A percentile compares a stretch with the other conserved stretches of the same genome.
These are phyloP conservation scores for Cryptomeria japonica DNA, from an alignment of 75 land plant genomes.

Conservation along the genomic window DNA sequence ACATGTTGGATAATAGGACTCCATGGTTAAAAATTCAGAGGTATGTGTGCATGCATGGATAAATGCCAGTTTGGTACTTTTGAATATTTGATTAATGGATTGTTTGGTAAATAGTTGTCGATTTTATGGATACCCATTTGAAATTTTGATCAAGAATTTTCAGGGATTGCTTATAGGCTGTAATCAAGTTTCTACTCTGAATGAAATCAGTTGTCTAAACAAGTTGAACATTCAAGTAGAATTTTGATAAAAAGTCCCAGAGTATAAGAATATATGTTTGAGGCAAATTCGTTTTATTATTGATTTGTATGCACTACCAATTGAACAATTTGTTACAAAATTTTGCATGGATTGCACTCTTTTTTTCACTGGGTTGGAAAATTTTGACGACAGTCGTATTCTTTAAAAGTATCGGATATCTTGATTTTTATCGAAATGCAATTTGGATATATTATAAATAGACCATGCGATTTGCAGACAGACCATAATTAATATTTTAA, in stretches of 20 bases:
- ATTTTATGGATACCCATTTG: background rate
- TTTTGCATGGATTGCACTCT: background rate
- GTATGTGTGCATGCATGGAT: background rate
- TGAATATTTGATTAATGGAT: background rate
- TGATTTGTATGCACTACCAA: background rate
- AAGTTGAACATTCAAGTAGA: background rate
- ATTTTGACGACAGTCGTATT: background rate
- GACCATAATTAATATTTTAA: background rate
- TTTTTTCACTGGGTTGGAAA: background rate
- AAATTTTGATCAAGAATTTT: background rate
- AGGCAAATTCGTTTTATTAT: background rate
- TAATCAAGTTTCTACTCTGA: background rate
- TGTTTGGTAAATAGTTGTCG: background rate
- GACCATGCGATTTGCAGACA: background rate
- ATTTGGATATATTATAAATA: background rate
- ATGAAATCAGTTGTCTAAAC: background rate
- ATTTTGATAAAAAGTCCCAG: background rate
- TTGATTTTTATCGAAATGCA: background rate
- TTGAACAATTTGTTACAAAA: background rate
- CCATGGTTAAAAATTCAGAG: background rate
- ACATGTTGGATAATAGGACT: conserved; percentile 39
- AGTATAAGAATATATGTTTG: background rate
- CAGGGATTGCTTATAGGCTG: background rate
- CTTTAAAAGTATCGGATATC: background rate
- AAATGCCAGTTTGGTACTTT: background rate